Percentiles rank a stretch among this genome's conserved stretches.
Conservation (phyloP, 1,139 yeast species). For the Wickerhamomyces sp. region DNA sequence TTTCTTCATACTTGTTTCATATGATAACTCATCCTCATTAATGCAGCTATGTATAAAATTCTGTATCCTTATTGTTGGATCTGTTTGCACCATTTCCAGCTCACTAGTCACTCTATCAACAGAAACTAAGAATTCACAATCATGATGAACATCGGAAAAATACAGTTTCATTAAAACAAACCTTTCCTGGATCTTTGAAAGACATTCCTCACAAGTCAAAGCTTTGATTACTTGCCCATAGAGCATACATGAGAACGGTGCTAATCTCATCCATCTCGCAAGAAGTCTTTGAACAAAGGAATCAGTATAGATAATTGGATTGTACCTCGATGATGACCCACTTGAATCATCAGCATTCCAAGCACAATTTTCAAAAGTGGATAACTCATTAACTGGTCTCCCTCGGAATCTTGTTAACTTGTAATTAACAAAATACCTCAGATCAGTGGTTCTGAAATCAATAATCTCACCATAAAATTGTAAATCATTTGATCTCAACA, state of each 20-base stretch:
- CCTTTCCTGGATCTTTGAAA: constrained; percentile 10
- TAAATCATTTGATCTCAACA: neutral
- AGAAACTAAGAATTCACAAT: constrained; percentile 14
- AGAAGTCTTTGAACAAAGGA: constrained; percentile 14
- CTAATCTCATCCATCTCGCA: constrained; percentile 17
- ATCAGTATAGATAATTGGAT: constrained; percentile 7
- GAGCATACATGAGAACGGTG: constrained; percentile 13
- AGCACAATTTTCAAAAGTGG: too few species aligned
- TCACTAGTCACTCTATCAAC: constrained; percentile 14
- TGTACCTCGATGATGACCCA: neutral
- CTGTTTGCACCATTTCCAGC: constrained; percentile 6
- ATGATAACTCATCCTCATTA: neutral
- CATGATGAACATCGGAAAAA: constrained; percentile 1
- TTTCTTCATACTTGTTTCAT: neutral
- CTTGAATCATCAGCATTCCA: too few species aligned
- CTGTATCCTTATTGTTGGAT: neutral
- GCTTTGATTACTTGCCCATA: constrained; percentile 5
- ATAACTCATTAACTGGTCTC: too few species aligned
- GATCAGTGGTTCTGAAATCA: constrained; percentile 18
- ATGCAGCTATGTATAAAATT: neutral
- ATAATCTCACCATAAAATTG: constrained; percentile 6
- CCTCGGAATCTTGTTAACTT: too few species aligned
- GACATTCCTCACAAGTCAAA: constrained; percentile 16
- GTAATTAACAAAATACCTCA: too few species aligned
- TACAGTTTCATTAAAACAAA: constrained; percentile 11